A percentile compares a stretch with the other conserved stretches of the same genome.
Evolutionary conservation across 2,329 filamentous ascomycete genomes (phyloP).

Genomic region (Pseudogymnoascus destructans): DNA sequence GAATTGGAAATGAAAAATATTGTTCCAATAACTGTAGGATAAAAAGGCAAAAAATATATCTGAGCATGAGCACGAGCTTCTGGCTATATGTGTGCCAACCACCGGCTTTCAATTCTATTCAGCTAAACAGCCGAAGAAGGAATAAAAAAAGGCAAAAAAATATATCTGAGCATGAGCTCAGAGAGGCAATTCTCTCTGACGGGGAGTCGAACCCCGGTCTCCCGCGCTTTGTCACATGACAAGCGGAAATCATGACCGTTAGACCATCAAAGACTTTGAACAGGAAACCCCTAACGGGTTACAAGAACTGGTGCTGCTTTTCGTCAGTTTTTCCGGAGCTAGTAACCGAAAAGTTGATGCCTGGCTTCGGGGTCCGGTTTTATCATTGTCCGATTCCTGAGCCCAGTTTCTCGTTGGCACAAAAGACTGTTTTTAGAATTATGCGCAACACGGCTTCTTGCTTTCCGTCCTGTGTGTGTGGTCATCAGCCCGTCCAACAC

Average conservation of each 20-base stretch:
- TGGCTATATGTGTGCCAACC: background rate
- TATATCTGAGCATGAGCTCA: constrained; percentile 9
- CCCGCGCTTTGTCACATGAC: constrained; percentile 17
- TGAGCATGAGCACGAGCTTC: background rate
- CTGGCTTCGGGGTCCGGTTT: constrained; percentile 1
- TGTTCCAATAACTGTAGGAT: no score
- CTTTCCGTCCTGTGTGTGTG: background rate
- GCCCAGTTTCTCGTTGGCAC: background rate
- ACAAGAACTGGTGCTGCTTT: background rate
- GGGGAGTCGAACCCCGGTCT: constrained; percentile 16
- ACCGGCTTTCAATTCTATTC: background rate
- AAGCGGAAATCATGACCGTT: constrained; percentile 24
- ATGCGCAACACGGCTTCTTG: background rate
- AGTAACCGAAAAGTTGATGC: background rate
- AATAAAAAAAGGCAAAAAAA: background rate
- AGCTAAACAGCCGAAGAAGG: background rate
- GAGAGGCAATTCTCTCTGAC: constrained; percentile 12
- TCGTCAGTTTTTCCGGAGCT: background rate
- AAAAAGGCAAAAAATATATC: no score
- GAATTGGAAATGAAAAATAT: background rate
- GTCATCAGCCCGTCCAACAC: background rate
- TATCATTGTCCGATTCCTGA: background rate
- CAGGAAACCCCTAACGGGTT: background rate
- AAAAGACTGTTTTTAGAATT: constrained; percentile 2
- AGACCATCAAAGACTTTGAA: constrained; percentile 17